These are phyloP conservation scores for Salmacisia buchloeana DNA, from an alignment of 1,284 basidiomycete species.

Conservation along the genomic window DNA sequence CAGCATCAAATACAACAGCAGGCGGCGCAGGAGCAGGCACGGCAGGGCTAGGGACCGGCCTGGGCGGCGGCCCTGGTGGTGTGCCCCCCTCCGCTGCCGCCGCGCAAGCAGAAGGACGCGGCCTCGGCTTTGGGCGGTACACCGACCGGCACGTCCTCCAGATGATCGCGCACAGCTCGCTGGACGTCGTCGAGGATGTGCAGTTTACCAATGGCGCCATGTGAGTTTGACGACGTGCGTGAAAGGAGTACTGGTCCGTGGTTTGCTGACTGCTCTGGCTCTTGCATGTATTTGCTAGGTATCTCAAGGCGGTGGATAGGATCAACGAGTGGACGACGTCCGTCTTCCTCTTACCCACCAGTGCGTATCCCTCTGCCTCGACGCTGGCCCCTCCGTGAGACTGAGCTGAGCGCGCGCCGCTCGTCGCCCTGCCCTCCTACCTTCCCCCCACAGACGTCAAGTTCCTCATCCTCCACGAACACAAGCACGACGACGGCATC, in stretches of 20 bases:
- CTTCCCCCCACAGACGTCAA: conserved; percentile 30
- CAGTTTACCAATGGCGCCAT: conserved; percentile 30
- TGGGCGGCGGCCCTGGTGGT: conserved; percentile 10
- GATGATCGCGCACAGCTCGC: conserved; percentile 46
- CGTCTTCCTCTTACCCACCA: conserved; percentile 38
- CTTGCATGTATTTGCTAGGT: conserved; percentile 21
- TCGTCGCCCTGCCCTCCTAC: not conserved
- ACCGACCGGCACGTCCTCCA: conserved; percentile 32
- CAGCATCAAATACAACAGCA: not conserved
- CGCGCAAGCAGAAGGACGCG: conserved; percentile 20
- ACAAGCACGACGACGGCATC: conserved; percentile 48
- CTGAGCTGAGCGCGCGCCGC: not conserved
- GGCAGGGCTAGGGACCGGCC: conserved; percentile 11
- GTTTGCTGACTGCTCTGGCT: not conserved
- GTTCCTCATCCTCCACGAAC: conserved; percentile 46
- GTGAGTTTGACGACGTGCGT: conserved; percentile 17
- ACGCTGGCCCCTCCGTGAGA: not conserved
- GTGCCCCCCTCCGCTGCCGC: not conserved
- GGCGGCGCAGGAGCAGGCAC: conserved; percentile 16
- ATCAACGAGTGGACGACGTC: conserved; percentile 45
- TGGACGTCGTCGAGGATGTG: conserved; percentile 46
- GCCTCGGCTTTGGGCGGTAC: conserved; percentile 23
- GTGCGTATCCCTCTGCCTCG: conserved; percentile 22
- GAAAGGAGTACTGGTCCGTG: not conserved
- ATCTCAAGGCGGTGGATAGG: conserved; percentile 42